Percentiles rank a stretch among this genome's conserved stretches.
Evolutionary conservation across 2,329 filamentous ascomycete species (phyloP).

Genomic region (Microdochium paspali): DNA sequence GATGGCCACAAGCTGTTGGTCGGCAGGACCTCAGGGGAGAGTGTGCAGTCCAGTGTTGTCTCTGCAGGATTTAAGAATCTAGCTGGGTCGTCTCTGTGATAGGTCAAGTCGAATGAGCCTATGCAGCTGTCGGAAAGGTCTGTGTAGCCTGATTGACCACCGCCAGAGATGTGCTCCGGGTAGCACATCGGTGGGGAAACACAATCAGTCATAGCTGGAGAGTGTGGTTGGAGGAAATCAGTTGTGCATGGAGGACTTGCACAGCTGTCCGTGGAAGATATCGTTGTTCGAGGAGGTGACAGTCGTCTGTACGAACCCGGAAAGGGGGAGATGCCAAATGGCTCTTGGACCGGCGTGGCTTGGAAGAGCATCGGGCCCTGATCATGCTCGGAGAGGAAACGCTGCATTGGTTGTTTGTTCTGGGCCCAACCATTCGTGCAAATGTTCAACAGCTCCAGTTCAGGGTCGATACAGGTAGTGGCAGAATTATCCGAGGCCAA

Average conservation of each 20-base stretch:
- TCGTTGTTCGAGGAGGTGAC: neutral
- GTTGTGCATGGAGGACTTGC: neutral
- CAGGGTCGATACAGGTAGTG: neutral
- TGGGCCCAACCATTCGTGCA: neutral
- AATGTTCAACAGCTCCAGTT: neutral
- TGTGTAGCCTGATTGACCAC: neutral
- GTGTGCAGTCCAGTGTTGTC: neutral
- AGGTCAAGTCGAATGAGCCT: neutral
- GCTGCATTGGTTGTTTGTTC: neutral
- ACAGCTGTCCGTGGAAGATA: neutral
- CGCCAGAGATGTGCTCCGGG: conserved; percentile 1
- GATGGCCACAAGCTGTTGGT: neutral
- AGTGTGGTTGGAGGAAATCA: neutral
- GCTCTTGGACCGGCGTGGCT: neutral
- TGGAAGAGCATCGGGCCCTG: neutral
- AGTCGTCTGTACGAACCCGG: neutral
- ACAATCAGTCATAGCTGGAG: neutral
- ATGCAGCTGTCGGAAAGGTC: neutral
- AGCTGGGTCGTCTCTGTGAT: neutral
- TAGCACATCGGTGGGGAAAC: neutral
- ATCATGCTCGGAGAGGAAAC: neutral
- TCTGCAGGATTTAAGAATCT: neutral
- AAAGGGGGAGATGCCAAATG: neutral
- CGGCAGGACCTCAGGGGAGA: neutral
- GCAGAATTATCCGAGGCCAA: neutral